A percentile compares a stretch with the other conserved stretches of the same genome.
These are phyloP conservation scores for Phytophthora fragariaefolia DNA, from an alignment of 352 stramenopile species.

Conservation along the genomic window DNA sequence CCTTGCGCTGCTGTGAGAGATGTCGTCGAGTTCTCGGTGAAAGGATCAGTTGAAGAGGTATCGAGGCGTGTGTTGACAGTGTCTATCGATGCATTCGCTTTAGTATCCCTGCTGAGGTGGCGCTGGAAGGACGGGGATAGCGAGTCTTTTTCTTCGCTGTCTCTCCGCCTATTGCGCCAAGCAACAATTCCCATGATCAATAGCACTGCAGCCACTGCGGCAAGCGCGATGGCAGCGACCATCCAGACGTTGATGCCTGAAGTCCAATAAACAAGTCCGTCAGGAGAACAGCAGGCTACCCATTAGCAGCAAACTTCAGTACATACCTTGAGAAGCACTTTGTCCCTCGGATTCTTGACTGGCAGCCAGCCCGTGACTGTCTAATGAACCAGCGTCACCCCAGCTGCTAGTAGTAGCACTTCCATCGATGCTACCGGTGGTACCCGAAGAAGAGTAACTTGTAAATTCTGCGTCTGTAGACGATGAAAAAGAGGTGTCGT, in stretches of 20 bases:
- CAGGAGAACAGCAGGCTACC: background rate
- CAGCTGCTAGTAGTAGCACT: conserved; percentile 14
- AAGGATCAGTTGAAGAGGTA: conserved; percentile 33
- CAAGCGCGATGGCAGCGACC: conserved; percentile 25
- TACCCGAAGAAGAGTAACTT: conserved; percentile 4
- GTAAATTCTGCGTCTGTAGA: conserved; percentile 17
- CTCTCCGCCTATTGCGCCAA: conserved; percentile 15
- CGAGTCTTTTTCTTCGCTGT: background rate
- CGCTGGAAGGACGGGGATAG: conserved; percentile 8
- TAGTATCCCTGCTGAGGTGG: conserved; percentile 17
- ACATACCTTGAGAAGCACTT: conserved; percentile 9
- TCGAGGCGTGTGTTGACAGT: conserved; percentile 31
- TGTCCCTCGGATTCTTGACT: conserved; percentile 17
- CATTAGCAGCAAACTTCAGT: background rate
- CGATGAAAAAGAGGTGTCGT: conserved; percentile 11
- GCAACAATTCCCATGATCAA: conserved; percentile 15
- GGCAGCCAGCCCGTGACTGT: conserved; percentile 6
- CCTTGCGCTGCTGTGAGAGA: conserved; percentile 23
- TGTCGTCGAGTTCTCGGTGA: conserved; percentile 16
- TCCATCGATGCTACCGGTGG: conserved; percentile 8
- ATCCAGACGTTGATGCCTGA: conserved; percentile 13
- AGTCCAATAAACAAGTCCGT: background rate
- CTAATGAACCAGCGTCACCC: conserved; percentile 9
- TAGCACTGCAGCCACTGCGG: conserved; percentile 15
- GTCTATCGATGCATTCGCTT: conserved; percentile 13